Base-by-base conservation (phyloP, 2,329 filamentous ascomycete genomes). In the Diaporthe capsici region DNA sequence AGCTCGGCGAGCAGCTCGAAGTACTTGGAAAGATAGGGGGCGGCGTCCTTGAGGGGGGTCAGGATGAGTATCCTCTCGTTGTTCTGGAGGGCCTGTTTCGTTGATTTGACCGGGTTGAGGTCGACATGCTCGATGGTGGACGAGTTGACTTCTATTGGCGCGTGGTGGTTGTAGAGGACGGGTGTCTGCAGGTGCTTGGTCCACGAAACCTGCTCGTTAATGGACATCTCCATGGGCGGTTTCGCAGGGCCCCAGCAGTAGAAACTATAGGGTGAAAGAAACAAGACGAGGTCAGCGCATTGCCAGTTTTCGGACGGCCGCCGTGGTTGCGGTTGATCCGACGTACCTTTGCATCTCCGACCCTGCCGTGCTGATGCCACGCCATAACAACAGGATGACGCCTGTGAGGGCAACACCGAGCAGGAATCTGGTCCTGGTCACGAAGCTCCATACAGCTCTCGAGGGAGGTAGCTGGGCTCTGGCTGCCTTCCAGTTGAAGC, bases 191-290 rank as follows among this genome's bases (percentile, higher is more conserved):
- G 88, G 82, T 98, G 96, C 75, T 92, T 92, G 79, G 94, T 93
- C 97, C 97, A 99, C 78, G 95, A 90, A 77, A 93, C 93, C 84
- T 96, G 93, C 83, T 99, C 97, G 83, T 98, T 98, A 74, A 93
- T 87, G 57, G 94, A 92, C 95, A 99, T 98, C 78, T 97, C 92
- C 92, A 98, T 97, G 72, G 97, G 97, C n/a, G 97, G 92, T 87
- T 97, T 98, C 34, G 94, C 92, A 20, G 97, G 96, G 17, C 97
- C 97, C 90, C 95, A 98, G 88, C 97, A 99, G 86, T 98, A 98
- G 86, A 98, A 98, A 86, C 96, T 98, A 82, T 78, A 78, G 15
- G 28, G 31, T 10, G 22, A 63, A 68, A 67, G 47, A 42, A 22
- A 57, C 51, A 10, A n/a, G 65, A 49, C 49, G 67, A 55, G 58